A percentile compares a stretch with the other conserved stretches of the same genome.
Evolutionary conservation across 768 basidiomycete genomes (phyloP).

Genomic region (Podaxis carcinomalis): DNA sequence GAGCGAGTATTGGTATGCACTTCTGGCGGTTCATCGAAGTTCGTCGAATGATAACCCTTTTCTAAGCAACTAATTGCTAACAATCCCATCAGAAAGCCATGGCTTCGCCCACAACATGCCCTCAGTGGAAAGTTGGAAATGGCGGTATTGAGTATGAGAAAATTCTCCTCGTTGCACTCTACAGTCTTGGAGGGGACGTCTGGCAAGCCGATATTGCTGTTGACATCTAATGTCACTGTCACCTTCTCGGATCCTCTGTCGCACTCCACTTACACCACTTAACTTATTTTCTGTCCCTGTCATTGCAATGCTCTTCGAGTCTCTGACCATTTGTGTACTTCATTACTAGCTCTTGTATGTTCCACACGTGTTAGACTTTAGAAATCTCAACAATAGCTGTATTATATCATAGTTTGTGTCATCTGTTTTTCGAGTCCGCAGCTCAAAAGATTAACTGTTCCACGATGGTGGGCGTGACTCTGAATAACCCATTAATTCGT

Average conservation of each 20-base stretch:
- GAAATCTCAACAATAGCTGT: too few species aligned
- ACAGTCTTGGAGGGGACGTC: constrained; percentile 37
- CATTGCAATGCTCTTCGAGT: background rate
- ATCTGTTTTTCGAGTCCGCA: too few species aligned
- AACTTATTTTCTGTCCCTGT: background rate
- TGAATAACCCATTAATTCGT: background rate
- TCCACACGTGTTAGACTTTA: too few species aligned
- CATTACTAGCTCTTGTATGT: background rate
- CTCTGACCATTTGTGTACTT: background rate
- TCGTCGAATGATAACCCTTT: constrained; percentile 10
- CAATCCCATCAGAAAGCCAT: constrained; percentile 13
- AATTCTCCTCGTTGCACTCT: constrained; percentile 36
- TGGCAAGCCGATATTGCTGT: constrained; percentile 51
- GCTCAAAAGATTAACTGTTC: too few species aligned
- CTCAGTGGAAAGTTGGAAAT: constrained; percentile 30
- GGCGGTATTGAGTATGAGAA: constrained; percentile 36
- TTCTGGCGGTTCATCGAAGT: constrained; percentile 32
- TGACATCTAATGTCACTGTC: constrained; percentile 18
- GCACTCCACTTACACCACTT: background rate
- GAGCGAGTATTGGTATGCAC: constrained; percentile 1
- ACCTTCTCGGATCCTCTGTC: background rate
- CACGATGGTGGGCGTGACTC: too few species aligned
- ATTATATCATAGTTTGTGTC: too few species aligned
- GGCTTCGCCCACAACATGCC: constrained; percentile 15
- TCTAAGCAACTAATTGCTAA: constrained; percentile 23